These are phyloP conservation scores for Vitis hybrid DNA, from an alignment of 177 flowering plant species.

Conservation along the genomic window DNA sequence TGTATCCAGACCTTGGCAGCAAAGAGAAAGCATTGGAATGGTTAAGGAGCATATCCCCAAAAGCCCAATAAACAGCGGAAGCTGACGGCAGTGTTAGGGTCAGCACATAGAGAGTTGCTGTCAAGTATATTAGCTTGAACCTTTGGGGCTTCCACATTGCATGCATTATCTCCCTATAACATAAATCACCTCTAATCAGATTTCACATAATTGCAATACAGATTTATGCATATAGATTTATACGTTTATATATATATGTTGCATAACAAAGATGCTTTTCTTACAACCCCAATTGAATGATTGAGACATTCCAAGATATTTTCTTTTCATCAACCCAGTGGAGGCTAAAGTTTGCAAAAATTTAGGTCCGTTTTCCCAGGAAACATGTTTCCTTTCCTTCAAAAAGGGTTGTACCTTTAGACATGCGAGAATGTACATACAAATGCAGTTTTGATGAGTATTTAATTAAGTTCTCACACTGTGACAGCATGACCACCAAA, in stretches of 20 bases:
- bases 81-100: constrained; percentile 94
- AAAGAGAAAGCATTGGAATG: constrained; percentile 87
- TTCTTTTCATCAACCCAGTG: no score
- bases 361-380: no score
- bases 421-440: no score
- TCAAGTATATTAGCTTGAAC: constrained; percentile 78
- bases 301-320: no score
- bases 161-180: constrained; percentile 86
- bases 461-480: constrained; percentile 51
- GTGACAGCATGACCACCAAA: constrained; percentile 99
- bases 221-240: no score
- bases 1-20: constrained; percentile 65
- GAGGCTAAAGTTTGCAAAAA: no score
- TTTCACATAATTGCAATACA: not conserved
- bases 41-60: constrained; percentile 79
- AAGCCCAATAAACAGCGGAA: constrained; percentile 93
- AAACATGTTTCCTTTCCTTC: no score
- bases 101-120: constrained; percentile 83
- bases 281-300: no score
- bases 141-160: constrained; percentile 98
- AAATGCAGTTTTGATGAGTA: not conserved
- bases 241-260: no score
- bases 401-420: no score
- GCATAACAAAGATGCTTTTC: no score
- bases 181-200: not conserved